phyloP scores from a whole-genome alignment of 2,329 filamentous ascomycete species.

The Pestalotiopsis sp. region DNA sequence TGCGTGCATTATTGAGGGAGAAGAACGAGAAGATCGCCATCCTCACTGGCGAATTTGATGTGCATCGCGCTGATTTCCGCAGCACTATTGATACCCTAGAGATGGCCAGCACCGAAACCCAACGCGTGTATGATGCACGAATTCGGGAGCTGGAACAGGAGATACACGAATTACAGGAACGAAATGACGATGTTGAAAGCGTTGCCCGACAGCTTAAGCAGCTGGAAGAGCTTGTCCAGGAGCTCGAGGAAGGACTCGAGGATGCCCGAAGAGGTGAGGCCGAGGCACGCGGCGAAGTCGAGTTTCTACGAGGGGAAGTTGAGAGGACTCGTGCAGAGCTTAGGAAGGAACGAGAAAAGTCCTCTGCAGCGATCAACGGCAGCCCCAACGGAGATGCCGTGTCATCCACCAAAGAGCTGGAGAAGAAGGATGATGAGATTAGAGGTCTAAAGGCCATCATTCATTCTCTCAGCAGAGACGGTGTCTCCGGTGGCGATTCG shows the following conservation, averaged over 20 bases:
- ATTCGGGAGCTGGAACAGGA: constrained; percentile 86
- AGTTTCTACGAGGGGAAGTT: constrained; percentile 92
- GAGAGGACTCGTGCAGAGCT: constrained; percentile 89
- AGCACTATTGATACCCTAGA: constrained; percentile 97
- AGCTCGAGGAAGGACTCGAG: constrained; percentile 94
- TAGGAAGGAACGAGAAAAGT: constrained; percentile 84
- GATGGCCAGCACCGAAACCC: constrained; percentile 92
- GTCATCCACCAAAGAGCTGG: constrained; percentile 72
- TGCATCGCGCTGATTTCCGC: constrained; percentile 91
- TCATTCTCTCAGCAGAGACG: constrained; percentile 85
- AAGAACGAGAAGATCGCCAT: constrained; percentile 97
- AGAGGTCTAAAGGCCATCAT: constrained; percentile 97
- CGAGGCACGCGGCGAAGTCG: constrained; percentile 92
- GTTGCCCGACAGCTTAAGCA: constrained; percentile 93
- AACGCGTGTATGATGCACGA: constrained; percentile 92
- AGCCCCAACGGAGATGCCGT: constrained; percentile 44
- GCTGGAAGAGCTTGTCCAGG: constrained; percentile 92
- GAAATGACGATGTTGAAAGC: constrained; percentile 86
- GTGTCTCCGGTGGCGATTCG: constrained; percentile 48
- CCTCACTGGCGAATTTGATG: constrained; percentile 92
- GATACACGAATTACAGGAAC: constrained; percentile 78
- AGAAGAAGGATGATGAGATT: constrained; percentile 97
- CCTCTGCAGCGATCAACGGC: constrained; percentile 62
- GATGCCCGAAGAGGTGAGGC: constrained; percentile 93
- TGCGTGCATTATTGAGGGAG: constrained; percentile 83